Base-by-base conservation (phyloP, 345 rosid species). In the Euphorbia lathyris region DNA sequence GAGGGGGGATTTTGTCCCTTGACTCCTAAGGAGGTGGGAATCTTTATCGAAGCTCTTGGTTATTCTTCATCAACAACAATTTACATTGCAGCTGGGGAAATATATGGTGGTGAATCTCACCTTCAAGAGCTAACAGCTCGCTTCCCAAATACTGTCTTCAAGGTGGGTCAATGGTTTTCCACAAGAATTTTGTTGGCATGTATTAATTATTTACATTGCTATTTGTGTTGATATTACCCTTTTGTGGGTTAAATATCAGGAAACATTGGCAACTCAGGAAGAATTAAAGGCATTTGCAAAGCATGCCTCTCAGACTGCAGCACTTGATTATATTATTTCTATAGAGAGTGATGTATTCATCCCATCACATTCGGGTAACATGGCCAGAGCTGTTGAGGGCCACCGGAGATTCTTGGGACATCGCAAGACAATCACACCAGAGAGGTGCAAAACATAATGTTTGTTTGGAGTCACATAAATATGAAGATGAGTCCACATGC, bases 361-460 rank as follows among this genome's bases (percentile, higher is more conserved):
- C 71, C 91, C 97, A 51, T 85, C 97, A 20, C 80, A 94, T 81
- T 92, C 96, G 12, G 97, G 99, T 51, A 94, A 94, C 78, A 94
- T 94, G 99, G 99, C 99, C 47, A 87, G 92, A 82, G 93, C 93
- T 0, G 93, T 94, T 58, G 99, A 94, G 83, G 99, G 99, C 60
- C 97, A 94, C 66, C 93, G 97, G 47, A 88, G 99, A 80, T 92
- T 90, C 80, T 83, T 92, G 70, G 97, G 97, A 4, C 93, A 95
- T 77, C 89, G 87, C 26, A 87, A 79, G 81, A 92, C 99, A 32
- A 87, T 94, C 72, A 80, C 81, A 67, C 97, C 97, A 25, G 90
- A 95, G 81, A 88, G 98, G 96, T 91, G 80, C 22, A 11, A 19
- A 71, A 34, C 70, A 27, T 22, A 34, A 60, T 59, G 63, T 29